These are phyloP conservation scores for Pseudogymnoascus sp. DNA, from an alignment of 2,329 filamentous ascomycete species.

Conservation along the genomic window DNA sequence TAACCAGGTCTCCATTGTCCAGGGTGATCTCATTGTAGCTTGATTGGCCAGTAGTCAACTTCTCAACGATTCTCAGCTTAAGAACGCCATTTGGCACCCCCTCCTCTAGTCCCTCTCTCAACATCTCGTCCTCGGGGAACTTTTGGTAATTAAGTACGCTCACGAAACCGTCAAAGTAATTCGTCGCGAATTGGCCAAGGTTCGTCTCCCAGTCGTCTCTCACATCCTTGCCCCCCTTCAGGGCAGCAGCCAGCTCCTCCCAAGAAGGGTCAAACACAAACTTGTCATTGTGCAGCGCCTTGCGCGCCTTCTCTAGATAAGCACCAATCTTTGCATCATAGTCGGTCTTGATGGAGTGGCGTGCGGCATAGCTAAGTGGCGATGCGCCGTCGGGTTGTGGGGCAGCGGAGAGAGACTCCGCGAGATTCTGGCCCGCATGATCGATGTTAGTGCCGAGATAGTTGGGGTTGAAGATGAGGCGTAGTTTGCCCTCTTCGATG, in stretches of 20 bases:
- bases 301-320: constrained; percentile 33
- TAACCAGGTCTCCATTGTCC: constrained; percentile 42
- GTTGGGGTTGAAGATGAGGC: constrained; percentile 39
- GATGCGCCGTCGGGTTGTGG: constrained; percentile 25
- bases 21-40: constrained; percentile 35
- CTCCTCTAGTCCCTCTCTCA: constrained; percentile 22
- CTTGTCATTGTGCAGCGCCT: constrained; percentile 32
- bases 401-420: constrained; percentile 40
- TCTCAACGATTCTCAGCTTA: constrained; percentile 19
- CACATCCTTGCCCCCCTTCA: constrained; percentile 31
- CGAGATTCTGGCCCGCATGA: constrained; percentile 32
- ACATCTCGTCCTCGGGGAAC: constrained; percentile 31
- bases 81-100: constrained; percentile 15
- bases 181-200: constrained; percentile 34
- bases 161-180: constrained; percentile 41
- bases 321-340: constrained; percentile 39
- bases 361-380: constrained; percentile 37
- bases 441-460: constrained; percentile 40
- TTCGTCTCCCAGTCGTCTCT: constrained; percentile 37
- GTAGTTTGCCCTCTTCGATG: constrained; percentile 39
- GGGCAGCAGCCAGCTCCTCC: constrained; percentile 35
- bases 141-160: constrained; percentile 37
- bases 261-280: constrained; percentile 42
- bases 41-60: constrained; percentile 11
- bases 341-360: constrained; percentile 35